Evolutionary conservation across 345 rosid species (phyloP), one percentile per base, ranked within the genome.

Genomic region (Linum usitatissimum): DNA sequence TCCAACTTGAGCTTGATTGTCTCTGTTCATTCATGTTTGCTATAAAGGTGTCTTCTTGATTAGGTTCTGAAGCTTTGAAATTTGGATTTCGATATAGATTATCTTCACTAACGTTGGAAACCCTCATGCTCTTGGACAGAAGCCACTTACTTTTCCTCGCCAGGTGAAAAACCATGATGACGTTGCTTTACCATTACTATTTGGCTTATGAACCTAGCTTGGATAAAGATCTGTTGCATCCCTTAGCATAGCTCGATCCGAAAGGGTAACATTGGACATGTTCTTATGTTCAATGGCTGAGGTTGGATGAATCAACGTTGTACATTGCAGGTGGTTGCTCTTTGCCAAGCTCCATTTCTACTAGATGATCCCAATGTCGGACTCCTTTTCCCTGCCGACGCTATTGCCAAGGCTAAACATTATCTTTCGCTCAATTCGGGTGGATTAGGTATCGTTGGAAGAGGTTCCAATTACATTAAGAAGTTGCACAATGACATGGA

Each of bases 61-160:
- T 7, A 13, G 51, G 51, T 45, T 45, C 51, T 45, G 14, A 15
- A 45, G 1, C 18, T 23, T 12, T 36, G 66, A 74, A 67, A 57
- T 68, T 21, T 31, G 23, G 45, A 65, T 7, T 60, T 40, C 69
- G 7, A 64, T 34, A 68, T 81, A 93, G 99, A 93, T 93, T 68
- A 86, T 93, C 70, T 93, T 93, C 78, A 93, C 99, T 57, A 93
- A 93, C 76, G 97, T 93, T 57, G 99, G 99, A 69, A 90, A 93
- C 66, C 99, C 99, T 75, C 99, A 93, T 76, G 99, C 99, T 67
- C 79, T 90, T 48, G 97, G 97, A 66, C 99, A 93, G 85, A 93
- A 84, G 83, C 99, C 96, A 2, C 60, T 93, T 70, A 87, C 86
- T 53, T 93, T 93, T 66, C 90, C 99, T 74, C 97, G 97, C 23